A percentile compares a stretch with the other conserved stretches of the same genome.
These are phyloP conservation scores for Cryptosporidium viatorum DNA, from an alignment of 169 alveolate genomes.

Conservation along the genomic window DNA sequence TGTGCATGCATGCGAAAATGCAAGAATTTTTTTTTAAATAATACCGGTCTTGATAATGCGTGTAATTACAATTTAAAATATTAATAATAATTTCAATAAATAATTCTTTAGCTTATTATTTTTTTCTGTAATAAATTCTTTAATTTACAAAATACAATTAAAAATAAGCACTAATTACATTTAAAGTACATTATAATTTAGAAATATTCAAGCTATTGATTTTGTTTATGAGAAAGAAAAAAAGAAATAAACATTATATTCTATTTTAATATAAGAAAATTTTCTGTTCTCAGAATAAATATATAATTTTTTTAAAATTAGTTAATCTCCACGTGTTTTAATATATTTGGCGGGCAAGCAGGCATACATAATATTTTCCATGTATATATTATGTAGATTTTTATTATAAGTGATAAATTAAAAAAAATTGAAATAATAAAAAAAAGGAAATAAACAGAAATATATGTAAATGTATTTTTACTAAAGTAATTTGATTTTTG, in stretches of 20 bases:
- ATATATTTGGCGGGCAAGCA: conserved; percentile 5
- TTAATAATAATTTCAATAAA: too few species aligned
- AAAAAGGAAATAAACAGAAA: background rate
- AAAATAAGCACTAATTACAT: too few species aligned
- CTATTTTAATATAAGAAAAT: background rate
- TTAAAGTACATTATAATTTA: too few species aligned
- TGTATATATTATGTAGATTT: conserved; percentile 4
- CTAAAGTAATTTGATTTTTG: background rate
- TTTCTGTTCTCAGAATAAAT: background rate
- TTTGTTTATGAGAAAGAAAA: too few species aligned
- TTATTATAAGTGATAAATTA: background rate
- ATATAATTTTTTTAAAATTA: background rate
- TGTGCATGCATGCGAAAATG: background rate
- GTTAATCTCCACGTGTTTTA: background rate
- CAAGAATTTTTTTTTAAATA: too few species aligned
- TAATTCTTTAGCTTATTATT: too few species aligned
- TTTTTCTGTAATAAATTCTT: too few species aligned
- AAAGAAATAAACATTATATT: too few species aligned
- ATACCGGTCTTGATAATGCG: background rate
- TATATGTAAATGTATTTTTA: background rate
- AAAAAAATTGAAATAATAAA: background rate
- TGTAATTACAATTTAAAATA: too few species aligned
- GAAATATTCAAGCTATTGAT: background rate
- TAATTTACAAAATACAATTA: too few species aligned
- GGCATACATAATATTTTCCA: conserved; percentile 11